phyloP scores from a whole-genome alignment of 768 basidiomycete species.

The Piloderma croceum region DNA sequence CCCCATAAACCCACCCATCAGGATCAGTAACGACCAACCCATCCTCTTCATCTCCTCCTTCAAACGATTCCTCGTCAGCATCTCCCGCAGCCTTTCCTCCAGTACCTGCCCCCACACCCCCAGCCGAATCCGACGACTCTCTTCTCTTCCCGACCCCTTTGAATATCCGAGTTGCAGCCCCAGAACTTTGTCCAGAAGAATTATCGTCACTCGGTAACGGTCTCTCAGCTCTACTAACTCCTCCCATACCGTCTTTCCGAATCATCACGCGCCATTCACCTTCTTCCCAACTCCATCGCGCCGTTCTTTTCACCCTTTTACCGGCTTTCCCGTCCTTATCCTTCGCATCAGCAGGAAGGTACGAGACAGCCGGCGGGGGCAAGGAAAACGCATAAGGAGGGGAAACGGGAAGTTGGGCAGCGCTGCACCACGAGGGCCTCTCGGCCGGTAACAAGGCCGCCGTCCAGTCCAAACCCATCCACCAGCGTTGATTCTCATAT shows the following conservation, averaged over 20 bases:
- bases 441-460: constrained; percentile 86
- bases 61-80: constrained; percentile 22
- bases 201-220: constrained; percentile 49
- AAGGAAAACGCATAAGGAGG: constrained; percentile 67
- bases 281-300: constrained; percentile 88
- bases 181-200: constrained; percentile 29
- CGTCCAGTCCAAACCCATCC: constrained; percentile 97
- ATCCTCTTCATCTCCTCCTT: constrained; percentile 31
- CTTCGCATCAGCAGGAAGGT: constrained; percentile 43
- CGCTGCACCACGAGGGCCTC: constrained; percentile 81
- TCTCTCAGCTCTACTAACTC: constrained; percentile 51
- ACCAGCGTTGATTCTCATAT: constrained; percentile 95
- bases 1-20: constrained; percentile 91
- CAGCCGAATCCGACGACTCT: constrained; percentile 26
- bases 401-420: constrained; percentile 52
- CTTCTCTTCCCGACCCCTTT: constrained; percentile 48
- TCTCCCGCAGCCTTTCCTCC: constrained; percentile 14
- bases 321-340: constrained; percentile 29
- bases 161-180: constrained; percentile 34
- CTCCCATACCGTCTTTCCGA: constrained; percentile 45
- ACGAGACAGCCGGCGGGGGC: constrained; percentile 56
- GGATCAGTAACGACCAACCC: constrained; percentile 64
- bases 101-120: constrained; percentile 9
- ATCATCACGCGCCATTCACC: constrained; percentile 82
- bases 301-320: constrained; percentile 59